Percentiles rank a stretch among this genome's conserved stretches.
phyloP scores from a whole-genome alignment of 306 rosid species.

The Dryas drummondii region DNA sequence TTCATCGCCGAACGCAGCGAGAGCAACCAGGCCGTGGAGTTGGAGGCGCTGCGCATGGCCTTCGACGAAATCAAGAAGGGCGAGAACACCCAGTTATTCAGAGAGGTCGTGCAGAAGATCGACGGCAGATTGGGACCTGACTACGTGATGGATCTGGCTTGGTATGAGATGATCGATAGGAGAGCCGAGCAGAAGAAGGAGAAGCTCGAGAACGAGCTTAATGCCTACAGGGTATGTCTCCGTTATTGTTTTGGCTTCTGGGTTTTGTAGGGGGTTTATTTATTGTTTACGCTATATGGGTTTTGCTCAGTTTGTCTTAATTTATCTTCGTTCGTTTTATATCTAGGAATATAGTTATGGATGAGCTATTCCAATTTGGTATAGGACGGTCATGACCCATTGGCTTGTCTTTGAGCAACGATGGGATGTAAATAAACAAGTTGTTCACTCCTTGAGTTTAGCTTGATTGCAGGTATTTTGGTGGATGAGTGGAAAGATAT shows the following conservation, averaged over 20 bases:
- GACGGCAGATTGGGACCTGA: constrained; percentile 62
- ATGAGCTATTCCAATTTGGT: neutral
- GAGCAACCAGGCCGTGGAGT: constrained; percentile 55
- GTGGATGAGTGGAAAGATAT: neutral
- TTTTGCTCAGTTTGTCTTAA: neutral
- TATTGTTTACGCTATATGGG: too few relatives aligned
- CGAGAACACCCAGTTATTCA: constrained; percentile 74
- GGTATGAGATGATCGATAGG: constrained; percentile 77
- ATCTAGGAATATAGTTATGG: neutral
- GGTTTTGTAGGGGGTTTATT: neutral
- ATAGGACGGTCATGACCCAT: too few relatives aligned
- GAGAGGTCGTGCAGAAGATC: constrained; percentile 82
- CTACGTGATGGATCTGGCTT: constrained; percentile 57
- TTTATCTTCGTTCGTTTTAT: neutral
- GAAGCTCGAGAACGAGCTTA: constrained; percentile 94
- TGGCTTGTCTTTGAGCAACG: neutral
- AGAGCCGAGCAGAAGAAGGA: constrained; percentile 91
- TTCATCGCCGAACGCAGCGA: constrained; percentile 73
- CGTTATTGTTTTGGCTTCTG: neutral
- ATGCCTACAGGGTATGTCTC: constrained; percentile 71
- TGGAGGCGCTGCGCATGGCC: constrained; percentile 95
- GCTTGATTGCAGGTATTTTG: neutral
- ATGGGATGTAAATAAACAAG: neutral
- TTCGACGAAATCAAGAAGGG: constrained; percentile 98
- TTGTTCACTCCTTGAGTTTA: neutral